Percentiles rank a stretch among this genome's conserved stretches.
phyloP scores from a whole-genome alignment of 2,329 filamentous ascomycete species.

The Emydomyces testavorans region DNA sequence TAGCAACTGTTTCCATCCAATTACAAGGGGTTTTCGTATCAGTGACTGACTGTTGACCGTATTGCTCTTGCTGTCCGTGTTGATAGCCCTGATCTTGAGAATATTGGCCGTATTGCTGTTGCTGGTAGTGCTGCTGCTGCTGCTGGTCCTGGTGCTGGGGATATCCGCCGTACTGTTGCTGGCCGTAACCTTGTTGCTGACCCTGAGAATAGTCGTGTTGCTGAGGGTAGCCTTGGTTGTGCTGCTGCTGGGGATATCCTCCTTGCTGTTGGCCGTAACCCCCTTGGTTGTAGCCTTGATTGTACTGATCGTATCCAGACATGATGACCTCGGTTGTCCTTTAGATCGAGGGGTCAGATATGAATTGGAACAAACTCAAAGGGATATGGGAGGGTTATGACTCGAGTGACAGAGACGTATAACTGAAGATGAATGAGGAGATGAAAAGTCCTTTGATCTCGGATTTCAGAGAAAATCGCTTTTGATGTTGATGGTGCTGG shows the following conservation, averaged over 20 bases:
- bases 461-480: background rate
- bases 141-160: conserved; percentile 15
- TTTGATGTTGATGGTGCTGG: conserved; percentile 6
- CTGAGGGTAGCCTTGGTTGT: conserved; percentile 20
- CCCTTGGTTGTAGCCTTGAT: conserved; percentile 23
- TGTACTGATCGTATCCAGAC: conserved; percentile 20
- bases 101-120: conserved; percentile 22
- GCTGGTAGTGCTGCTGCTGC: conserved; percentile 20
- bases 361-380: no score
- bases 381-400: background rate
- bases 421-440: background rate
- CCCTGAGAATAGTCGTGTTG: no score
- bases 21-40: background rate
- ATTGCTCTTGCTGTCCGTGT: conserved; percentile 18
- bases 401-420: background rate
- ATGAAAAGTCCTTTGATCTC: no score
- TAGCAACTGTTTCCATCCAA: background rate
- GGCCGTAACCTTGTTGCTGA: conserved; percentile 15
- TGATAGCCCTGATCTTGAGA: conserved; percentile 17
- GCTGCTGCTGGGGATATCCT: conserved; percentile 21
- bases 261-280: conserved; percentile 23
- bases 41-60: conserved; percentile 15
- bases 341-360: no score
- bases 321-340: no score
- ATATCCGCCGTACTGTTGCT: conserved; percentile 17